A percentile compares a stretch with the other conserved stretches of the same genome.
phyloP scores from a whole-genome alignment of 2,329 filamentous ascomycete genomes.

The Conoideocrella luteorostrata region DNA sequence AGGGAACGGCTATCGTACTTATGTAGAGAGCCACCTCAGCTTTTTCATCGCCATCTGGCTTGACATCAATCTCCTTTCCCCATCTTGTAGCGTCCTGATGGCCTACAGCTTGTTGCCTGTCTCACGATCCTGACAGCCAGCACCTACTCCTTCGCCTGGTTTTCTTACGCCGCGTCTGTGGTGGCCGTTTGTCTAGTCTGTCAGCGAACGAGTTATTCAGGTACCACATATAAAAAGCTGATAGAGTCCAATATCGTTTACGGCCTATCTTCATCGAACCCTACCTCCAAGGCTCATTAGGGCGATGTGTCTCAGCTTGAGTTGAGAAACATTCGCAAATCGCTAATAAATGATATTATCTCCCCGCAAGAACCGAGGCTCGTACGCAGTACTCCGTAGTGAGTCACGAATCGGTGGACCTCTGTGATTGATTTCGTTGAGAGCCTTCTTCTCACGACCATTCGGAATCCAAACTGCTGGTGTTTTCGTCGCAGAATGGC shows the following conservation, averaged over 20 bases:
- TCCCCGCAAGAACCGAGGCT: not conserved
- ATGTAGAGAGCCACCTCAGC: conserved; percentile 1
- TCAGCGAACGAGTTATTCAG: no score
- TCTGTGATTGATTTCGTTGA: not conserved
- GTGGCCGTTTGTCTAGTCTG: no score
- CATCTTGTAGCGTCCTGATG: not conserved
- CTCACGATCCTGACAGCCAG: not conserved
- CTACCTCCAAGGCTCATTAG: not conserved
- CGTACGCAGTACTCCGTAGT: no score
- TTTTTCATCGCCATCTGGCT: not conserved
- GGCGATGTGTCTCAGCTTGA: conserved; percentile 1
- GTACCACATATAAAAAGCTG: no score
- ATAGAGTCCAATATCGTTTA: no score
- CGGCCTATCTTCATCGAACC: no score
- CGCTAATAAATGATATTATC: not conserved
- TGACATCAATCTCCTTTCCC: not conserved
- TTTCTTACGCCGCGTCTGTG: not conserved
- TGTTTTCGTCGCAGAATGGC: conserved; percentile 4
- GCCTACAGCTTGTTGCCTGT: not conserved
- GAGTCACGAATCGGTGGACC: not conserved
- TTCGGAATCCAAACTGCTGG: not conserved
- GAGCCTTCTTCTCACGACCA: not conserved
- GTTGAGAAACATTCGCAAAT: not conserved
- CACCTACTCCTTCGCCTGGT: not conserved
- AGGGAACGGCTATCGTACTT: not conserved